Evolutionary conservation across 169 alveolate genomes (phyloP).

Genomic region (Cryptosporidium muris): DNA sequence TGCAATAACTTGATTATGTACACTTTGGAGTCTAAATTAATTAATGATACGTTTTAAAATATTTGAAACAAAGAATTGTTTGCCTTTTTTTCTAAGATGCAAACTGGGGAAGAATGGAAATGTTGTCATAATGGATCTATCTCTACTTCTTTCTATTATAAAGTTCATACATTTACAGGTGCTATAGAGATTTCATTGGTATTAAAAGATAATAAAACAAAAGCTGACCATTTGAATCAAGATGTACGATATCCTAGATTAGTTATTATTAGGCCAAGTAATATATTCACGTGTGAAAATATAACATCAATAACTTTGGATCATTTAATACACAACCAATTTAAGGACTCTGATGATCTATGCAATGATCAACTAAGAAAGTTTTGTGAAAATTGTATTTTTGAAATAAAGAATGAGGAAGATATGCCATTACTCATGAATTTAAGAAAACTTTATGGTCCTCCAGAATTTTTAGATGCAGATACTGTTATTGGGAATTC

Average conservation of each 20-base stretch:
- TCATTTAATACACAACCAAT: not conserved
- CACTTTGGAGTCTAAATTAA: too few relatives aligned
- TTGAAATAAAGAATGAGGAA: conserved; percentile 31
- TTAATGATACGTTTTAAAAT: too few relatives aligned
- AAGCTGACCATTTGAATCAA: not conserved
- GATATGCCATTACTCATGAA: conserved; percentile 32
- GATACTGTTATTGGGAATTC: conserved; percentile 14
- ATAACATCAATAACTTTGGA: not conserved
- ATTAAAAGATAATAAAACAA: not conserved
- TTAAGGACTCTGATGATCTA: not conserved
- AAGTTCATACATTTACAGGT: conserved; percentile 55
- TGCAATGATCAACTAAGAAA: conserved; percentile 23
- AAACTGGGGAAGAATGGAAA: conserved; percentile 11
- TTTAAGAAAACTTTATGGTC: conserved; percentile 51
- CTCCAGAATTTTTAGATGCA: conserved; percentile 48
- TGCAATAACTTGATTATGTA: too few relatives aligned
- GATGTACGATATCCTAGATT: conserved; percentile 25
- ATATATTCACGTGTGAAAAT: not conserved
- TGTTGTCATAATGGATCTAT: conserved; percentile 55
- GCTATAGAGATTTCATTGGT: conserved; percentile 49
- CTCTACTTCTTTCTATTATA: conserved; percentile 44
- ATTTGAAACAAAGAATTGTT: too few relatives aligned
- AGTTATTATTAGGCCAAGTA: conserved; percentile 44
- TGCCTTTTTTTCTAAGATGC: too few relatives aligned
- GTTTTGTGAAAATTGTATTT: conserved; percentile 31